Evolutionary conservation across 1,139 yeast species (phyloP), one percentile per base, ranked within the genome.

Genomic region (Blastobotrys serpentis): DNA sequence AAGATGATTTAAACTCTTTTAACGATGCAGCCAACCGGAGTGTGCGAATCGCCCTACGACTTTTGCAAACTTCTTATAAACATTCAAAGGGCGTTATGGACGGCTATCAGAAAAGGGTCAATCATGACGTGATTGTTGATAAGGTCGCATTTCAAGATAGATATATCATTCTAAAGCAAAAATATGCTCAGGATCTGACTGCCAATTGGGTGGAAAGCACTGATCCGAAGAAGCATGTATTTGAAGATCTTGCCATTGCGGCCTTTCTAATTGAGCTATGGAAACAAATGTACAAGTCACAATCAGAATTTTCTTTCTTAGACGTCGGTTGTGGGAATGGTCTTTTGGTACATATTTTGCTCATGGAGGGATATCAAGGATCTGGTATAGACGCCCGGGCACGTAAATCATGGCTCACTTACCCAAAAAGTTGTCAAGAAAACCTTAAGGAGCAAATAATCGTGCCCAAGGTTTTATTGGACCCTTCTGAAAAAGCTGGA

Each of bases 301-400:
- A 72, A 29, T 62, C 69, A 2, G 70, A 70, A 13, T 81, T 87
- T 63, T 82, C 84, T 56, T 90, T 90, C 62, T 76, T 94, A 52
- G 98, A 92, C 65, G 67, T 90, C 49, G 98, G 98, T 0, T 92
- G 98, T 70, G 98, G 98, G 6, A 92, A 92, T 66, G 98, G 98
- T 1, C 73, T 88, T 16, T 70, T 92, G 44, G 95, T 88, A 5
- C 79, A 86, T 59, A 79, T 92, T 21, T 71, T 92, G 42, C 71
- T 77, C 10, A 72, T 73, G 72, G 98, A 90, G 68, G 98, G 98
- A 0, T 86, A 79, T 58, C 71, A 63, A 33, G 98, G 98, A 1
- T 68, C 76, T 47, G 98, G 98, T 6, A 81, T 90, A 19, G 98
- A 92, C 68, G 97, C 96, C 0, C 73, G 98, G 44, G 79, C 81